Conservation (phyloP, 768 basidiomycete genomes). For the Termitomyces sp. region DNA sequence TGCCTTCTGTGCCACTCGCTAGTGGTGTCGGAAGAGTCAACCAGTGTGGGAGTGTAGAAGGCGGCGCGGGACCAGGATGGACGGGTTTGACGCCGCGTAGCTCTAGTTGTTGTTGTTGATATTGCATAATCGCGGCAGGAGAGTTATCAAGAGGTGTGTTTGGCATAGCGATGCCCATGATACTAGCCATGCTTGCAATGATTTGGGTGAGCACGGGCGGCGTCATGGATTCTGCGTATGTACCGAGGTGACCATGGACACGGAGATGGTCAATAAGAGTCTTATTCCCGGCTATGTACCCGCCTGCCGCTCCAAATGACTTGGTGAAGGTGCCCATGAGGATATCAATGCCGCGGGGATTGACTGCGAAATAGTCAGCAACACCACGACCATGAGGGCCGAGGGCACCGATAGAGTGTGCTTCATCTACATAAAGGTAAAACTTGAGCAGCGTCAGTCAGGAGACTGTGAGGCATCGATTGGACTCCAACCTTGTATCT, state of each 20-base stretch:
- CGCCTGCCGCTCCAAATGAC: conserved; percentile 90
- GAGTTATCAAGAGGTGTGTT: conserved; percentile 28
- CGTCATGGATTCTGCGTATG: conserved; percentile 87
- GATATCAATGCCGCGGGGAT: conserved; percentile 80
- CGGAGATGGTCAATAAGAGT: conserved; percentile 78
- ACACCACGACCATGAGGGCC: conserved; percentile 95
- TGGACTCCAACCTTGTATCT: conserved; percentile 78
- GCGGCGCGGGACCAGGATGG: conserved; percentile 69
- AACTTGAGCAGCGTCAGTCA: conserved; percentile 48
- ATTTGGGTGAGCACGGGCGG: conserved; percentile 91
- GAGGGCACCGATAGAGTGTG: conserved; percentile 94
- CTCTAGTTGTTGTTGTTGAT: conserved; percentile 6
- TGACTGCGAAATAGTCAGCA: conserved; percentile 86
- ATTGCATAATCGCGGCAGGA: conserved; percentile 17
- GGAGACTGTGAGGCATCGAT: neutral
- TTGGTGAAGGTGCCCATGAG: conserved; percentile 99
- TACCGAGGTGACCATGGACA: conserved; percentile 70
- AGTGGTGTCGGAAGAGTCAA: conserved; percentile 66
- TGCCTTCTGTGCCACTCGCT: conserved; percentile 81
- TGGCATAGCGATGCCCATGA: conserved; percentile 76
- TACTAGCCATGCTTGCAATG: conserved; percentile 89
- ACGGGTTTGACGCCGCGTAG: conserved; percentile 31
- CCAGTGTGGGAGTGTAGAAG: conserved; percentile 69
- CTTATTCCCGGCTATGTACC: conserved; percentile 88
- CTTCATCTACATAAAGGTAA: conserved; percentile 94